Base-by-base conservation (phyloP, 805 yeast genomes). In the Ogataea parapolymorpha region DNA sequence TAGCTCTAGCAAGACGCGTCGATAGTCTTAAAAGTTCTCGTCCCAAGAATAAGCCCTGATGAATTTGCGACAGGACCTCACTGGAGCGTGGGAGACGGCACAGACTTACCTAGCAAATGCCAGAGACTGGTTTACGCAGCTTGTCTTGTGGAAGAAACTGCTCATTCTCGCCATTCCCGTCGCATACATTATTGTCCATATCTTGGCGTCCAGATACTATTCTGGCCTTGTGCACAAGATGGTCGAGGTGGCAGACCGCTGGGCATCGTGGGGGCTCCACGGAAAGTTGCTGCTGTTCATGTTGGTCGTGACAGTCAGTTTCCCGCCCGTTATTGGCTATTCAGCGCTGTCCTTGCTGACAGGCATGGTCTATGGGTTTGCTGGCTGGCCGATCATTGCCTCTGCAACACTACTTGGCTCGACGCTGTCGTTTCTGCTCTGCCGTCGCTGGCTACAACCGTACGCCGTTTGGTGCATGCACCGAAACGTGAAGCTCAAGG, bases 271-370 rank as follows among this genome's bases (percentile, higher is more conserved):
- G 46, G 63, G 63, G 1, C 11, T 46, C 15, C 48, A 35, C 28
- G 66, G 66, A 4, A 40, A 35, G 5, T 6, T 71, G 4, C 48
- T 79, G 0, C 56, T 90, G 42, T 74, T 80, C 37, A 13, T 62
- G 4, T 59, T 82, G 33, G 62, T 89, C 3, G 75, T 82, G 49
- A 20, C 72, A 2, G 89, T 90, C 4, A 80, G 93, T 0, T 90
- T 91, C 67, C 98, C 99, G 2, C 99, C 98, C 1, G 49, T 91
- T 51, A 62, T 88, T 25, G 99, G 99, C 1, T 90, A 82, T 63
- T 74, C 91, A 4, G 71, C 82, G 15, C 61, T 85, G 14, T 73
- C 83, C 14, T 72, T 84, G 34, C 57, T 82, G 12, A 68, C 80
- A 4, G 99, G 98, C 2, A 79, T 88, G 75, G 74, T 83, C 7